Evolutionary conservation across 306 rosid genomes (phyloP).

Genomic region (Mimosa pudica): DNA sequence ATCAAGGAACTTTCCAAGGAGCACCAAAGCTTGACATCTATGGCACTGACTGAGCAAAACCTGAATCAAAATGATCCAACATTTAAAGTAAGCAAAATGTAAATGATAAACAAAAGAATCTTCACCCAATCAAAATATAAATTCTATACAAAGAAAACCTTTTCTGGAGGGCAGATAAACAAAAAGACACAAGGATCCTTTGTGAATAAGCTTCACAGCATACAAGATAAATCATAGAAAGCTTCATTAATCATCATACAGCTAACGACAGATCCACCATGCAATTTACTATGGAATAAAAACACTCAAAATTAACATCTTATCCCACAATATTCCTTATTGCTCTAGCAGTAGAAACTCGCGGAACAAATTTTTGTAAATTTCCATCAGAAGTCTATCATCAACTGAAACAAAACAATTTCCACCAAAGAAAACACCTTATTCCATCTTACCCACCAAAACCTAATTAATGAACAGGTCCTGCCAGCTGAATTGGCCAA

Average conservation of each 20-base stretch:
- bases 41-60: slow-evolving; percentile 95
- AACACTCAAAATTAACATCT: neutral
- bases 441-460: slow-evolving; percentile 32
- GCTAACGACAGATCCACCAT: neutral
- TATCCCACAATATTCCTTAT: slow-evolving; percentile 5
- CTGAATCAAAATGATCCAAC: slow-evolving; percentile 44
- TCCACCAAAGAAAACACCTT: slow-evolving; percentile 19
- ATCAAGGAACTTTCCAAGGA: slow-evolving; percentile 96
- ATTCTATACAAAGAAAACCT: neutral
- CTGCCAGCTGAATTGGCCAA: slow-evolving; percentile 25
- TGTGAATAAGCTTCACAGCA: neutral
- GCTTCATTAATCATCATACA: neutral
- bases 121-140: slow-evolving; percentile 16
- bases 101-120: neutral
- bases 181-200: neutral
- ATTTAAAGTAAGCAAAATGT: neutral
- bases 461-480: slow-evolving; percentile 20
- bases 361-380: slow-evolving; percentile 9
- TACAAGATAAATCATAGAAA: neutral
- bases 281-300: neutral
- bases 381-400: slow-evolving; percentile 26
- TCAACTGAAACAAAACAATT: slow-evolving; percentile 26
- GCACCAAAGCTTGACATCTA: slow-evolving; percentile 87
- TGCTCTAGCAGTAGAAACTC: slow-evolving; percentile 5
- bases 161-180: neutral